phyloP scores from a whole-genome alignment of 1,139 yeast genomes.

The Tardiomyces depauwii region DNA sequence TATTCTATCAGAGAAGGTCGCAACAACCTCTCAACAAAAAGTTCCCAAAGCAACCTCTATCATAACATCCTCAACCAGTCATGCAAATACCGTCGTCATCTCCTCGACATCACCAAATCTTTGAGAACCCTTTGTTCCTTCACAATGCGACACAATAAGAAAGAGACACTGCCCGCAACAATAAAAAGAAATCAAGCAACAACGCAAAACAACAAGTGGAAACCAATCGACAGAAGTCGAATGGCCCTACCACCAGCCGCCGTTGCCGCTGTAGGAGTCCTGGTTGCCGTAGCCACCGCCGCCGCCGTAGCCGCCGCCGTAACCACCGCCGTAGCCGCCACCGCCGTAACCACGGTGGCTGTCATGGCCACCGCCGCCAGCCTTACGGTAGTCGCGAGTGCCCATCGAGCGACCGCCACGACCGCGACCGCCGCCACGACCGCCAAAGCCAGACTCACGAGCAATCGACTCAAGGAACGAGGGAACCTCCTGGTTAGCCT shows the following conservation, averaged over 20 bases:
- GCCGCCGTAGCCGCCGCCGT: constrained; percentile 18
- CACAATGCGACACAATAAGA: constrained; percentile 1
- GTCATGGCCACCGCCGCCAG: constrained; percentile 22
- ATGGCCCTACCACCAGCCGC: constrained; percentile 12
- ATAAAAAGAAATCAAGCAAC: constrained; percentile 18
- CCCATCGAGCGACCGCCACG: constrained; percentile 32
- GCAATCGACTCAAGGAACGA: constrained; percentile 69
- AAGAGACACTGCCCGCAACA: constrained; percentile 1
- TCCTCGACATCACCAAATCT: no score
- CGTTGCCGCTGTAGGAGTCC: constrained; percentile 17
- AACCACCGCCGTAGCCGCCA: constrained; percentile 20
- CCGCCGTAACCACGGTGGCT: constrained; percentile 21
- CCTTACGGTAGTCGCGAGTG: constrained; percentile 29
- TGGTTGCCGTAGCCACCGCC: constrained; percentile 26
- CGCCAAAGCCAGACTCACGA: constrained; percentile 63
- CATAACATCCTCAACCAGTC: no score
- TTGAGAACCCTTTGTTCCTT: no score
- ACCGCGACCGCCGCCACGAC: constrained; percentile 46
- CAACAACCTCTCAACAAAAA: no score
- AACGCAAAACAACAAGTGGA: constrained; percentile 19
- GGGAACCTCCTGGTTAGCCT: constrained; percentile 97
- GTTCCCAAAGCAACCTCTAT: no score
- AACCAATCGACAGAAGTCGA: constrained; percentile 12
- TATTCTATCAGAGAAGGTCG: no score
- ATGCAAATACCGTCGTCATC: no score